Conservation (phyloP, 305 asterid genomes). For the Rubia tinctorum region DNA sequence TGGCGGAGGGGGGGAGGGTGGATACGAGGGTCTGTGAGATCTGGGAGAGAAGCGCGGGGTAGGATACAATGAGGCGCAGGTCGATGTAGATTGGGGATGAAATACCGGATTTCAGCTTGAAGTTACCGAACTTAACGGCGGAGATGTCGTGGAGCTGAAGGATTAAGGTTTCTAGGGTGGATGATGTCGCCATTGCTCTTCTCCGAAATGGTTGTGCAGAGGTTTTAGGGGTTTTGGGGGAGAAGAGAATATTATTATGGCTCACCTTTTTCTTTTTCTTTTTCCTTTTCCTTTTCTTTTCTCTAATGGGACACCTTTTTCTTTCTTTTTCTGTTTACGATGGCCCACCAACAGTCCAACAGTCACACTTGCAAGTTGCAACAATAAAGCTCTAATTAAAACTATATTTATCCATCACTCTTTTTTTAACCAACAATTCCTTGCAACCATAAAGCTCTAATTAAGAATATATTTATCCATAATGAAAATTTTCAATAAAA, state of each 20-base stretch:
- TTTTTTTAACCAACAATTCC: too few species aligned
- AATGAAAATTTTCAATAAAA: too few species aligned
- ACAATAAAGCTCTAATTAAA: too few species aligned
- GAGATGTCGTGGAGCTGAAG: constrained; percentile 84
- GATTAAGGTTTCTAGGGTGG: constrained; percentile 66
- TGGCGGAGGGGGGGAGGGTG: constrained; percentile 57
- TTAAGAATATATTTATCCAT: too few species aligned
- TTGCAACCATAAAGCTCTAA: too few species aligned
- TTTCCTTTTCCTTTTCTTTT: too few species aligned
- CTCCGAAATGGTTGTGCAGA: not conserved
- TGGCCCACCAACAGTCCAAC: too few species aligned
- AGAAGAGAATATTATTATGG: not conserved
- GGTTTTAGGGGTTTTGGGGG: not conserved
- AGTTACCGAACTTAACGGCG: constrained; percentile 91
- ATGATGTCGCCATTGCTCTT: constrained; percentile 14
- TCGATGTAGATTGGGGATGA: constrained; percentile 87
- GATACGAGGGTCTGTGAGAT: constrained; percentile 64
- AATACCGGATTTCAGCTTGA: constrained; percentile 93
- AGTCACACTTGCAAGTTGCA: too few species aligned
- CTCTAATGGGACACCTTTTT: too few species aligned
- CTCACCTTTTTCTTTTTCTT: too few species aligned
- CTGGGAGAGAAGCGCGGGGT: constrained; percentile 72
- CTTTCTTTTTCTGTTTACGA: too few species aligned
- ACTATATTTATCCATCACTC: too few species aligned
- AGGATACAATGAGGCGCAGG: constrained; percentile 90